Base-by-base conservation (phyloP, 2,329 filamentous ascomycete species). In the Epichloe gansuensis region DNA sequence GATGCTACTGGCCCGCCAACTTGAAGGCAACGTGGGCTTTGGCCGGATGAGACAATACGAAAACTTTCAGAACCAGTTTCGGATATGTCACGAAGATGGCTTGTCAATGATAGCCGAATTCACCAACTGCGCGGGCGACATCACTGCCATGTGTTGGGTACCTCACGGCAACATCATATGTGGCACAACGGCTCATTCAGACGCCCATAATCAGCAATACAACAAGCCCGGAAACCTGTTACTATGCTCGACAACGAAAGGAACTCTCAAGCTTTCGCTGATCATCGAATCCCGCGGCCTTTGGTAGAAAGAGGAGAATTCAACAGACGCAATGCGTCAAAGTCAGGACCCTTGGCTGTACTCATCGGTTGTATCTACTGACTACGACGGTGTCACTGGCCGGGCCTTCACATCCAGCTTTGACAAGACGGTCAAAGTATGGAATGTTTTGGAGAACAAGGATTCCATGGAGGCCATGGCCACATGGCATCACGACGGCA, bases 271-370 rank as follows among this genome's bases (percentile, higher is more conserved):
- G 75, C 78, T 0, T 77, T 76, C 58, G 66, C 78, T 0, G 74
- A 83, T 43, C 81, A 85, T 58, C 72, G 78, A 0, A 76, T 83
- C 17, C 64, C 71, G 1, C 74, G 81, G 2, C 78, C 80, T 0
- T 54, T 75, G 82, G 0, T 65, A 72, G 12, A 73, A 72, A 51
- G 74, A 74, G 0, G 76, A 80, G 17, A 83, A 82, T 57, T 70
- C 78, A 0, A 72, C 73, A 3, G 67, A 73, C 2, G 76, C 76
- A 0, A 82, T 83, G 79, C 69, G 75, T 2, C 70, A 73, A 55
- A 79, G 74, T 41, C 80, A 83, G 55, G 77, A 81, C 48, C 77
- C 77, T 0, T 85, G 81, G 80, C 67, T 84, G 0, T 85, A 82
- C 58, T 76, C 78, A 0, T 83, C 81, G 0, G 80, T 85, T 0